A percentile compares a stretch with the other conserved stretches of the same genome.
phyloP scores from a whole-genome alignment of 495 filamentous ascomycete species.

The Thozetella sp. region DNA sequence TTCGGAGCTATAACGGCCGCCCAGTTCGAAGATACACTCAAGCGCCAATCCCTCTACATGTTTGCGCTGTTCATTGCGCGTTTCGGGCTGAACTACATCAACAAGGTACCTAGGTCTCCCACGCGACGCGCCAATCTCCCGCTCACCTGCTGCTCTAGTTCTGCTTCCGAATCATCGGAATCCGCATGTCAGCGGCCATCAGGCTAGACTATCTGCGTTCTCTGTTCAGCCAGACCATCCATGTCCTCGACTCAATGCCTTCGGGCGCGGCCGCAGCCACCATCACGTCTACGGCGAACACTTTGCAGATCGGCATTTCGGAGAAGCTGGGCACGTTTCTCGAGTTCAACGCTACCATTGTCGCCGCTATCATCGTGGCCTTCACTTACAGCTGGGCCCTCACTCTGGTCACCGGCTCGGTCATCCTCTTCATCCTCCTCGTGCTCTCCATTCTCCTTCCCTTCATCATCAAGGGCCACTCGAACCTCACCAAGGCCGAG shows the following conservation, averaged over 20 bases:
- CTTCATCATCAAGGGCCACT: slow-evolving; percentile 58
- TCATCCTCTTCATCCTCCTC: slow-evolving; percentile 57
- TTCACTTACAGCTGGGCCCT: slow-evolving; percentile 61
- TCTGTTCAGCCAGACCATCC: slow-evolving; percentile 56
- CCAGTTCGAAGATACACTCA: slow-evolving; percentile 15
- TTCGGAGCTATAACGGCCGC: slow-evolving; percentile 7
- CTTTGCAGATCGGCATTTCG: slow-evolving; percentile 60
- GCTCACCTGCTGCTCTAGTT: slow-evolving; percentile 25
- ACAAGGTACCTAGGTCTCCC: slow-evolving; percentile 29
- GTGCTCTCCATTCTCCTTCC: slow-evolving; percentile 56
- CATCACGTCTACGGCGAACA: slow-evolving; percentile 60
- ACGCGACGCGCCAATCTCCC: not conserved
- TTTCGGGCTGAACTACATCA: slow-evolving; percentile 45
- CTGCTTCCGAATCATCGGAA: slow-evolving; percentile 47
- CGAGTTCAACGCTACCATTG: slow-evolving; percentile 54
- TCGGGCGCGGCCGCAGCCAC: slow-evolving; percentile 53
- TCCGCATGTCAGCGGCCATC: slow-evolving; percentile 52
- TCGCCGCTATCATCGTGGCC: slow-evolving; percentile 60
- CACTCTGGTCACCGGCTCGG: slow-evolving; percentile 56
- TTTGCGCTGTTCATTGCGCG: slow-evolving; percentile 42
- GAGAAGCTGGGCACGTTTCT: slow-evolving; percentile 66
- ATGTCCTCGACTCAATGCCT: slow-evolving; percentile 60
- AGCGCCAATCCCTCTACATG: slow-evolving; percentile 31
- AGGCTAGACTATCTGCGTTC: slow-evolving; percentile 52
- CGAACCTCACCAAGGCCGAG: slow-evolving; percentile 35